These are phyloP conservation scores for Ganoderma meredithae DNA, from an alignment of 1,284 basidiomycete genomes.

Conservation along the genomic window DNA sequence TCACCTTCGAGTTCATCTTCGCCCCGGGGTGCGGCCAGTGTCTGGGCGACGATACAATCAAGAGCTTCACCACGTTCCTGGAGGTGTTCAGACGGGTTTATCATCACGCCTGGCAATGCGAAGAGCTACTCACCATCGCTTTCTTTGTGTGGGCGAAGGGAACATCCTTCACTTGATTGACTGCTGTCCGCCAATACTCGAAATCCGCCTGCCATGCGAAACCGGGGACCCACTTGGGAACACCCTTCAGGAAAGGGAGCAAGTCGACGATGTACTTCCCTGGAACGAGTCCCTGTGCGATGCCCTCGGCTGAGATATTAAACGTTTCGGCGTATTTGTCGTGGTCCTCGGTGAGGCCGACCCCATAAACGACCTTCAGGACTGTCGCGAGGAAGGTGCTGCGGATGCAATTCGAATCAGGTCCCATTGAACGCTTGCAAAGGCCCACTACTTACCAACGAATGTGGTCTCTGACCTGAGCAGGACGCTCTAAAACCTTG, in stretches of 20 bases:
- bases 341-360: slow-evolving; percentile 6
- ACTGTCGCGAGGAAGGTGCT: slow-evolving; percentile 17
- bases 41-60: not conserved
- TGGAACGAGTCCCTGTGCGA: slow-evolving; percentile 4
- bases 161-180: slow-evolving; percentile 18
- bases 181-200: slow-evolving; percentile 37
- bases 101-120: not conserved
- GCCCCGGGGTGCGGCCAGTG: not conserved
- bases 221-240: slow-evolving; percentile 17
- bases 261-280: slow-evolving; percentile 15
- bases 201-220: slow-evolving; percentile 9
- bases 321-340: slow-evolving; percentile 6
- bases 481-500: not conserved
- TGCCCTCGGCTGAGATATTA: slow-evolving; percentile 1
- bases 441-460: not conserved
- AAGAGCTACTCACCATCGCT: slow-evolving; percentile 10
- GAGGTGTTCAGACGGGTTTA: not conserved
- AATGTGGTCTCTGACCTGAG: slow-evolving; percentile 5
- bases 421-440: not conserved
- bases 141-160: slow-evolving; percentile 15
- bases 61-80: not conserved
- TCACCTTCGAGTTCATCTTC: not conserved
- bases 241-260: slow-evolving; percentile 12
- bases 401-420: not conserved
- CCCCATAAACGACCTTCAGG: slow-evolving; percentile 19